Evolutionary conservation across 139 green algal genomes (phyloP), one percentile per base, ranked within the genome.

Genomic region (Asterochloris erici): DNA sequence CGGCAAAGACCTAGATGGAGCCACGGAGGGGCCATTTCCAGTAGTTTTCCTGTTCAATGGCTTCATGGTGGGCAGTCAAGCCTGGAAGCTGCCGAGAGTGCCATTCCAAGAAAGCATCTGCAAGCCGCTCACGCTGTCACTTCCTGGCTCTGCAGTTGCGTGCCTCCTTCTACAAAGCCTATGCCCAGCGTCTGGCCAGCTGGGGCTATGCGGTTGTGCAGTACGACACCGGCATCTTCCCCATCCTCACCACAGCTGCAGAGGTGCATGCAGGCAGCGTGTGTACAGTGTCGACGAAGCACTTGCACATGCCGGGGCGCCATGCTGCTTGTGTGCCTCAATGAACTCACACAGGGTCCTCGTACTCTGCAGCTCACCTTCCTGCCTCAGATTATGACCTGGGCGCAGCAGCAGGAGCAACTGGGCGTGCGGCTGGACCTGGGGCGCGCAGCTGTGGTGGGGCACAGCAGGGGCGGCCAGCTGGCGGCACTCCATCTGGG

Each of bases 381-480:
- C 27, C 66, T 82, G 21, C 26, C 62, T 63, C 10, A n/a, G 13
- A 14, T 86, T 11, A 23, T 81, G 71, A 54, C 79, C n/a, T 88
- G 84, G 86, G 29, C 87, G 23, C 21, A 24, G 1, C 60, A 74
- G 15, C 82, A 88, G 38, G 73, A 62, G 63, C 74, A 81, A 1
- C 83, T 91, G 47, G 71, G 85, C 16, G 26, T 76, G 0, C 24
- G 71, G 0, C 24, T 89, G 1, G 86, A 90, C 47, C 29, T 82
- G 26, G 63, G 17, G 9, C 68, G 23, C 23, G 74, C 87, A n/a
- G 82, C 64, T 12, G 79, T 83, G 12, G 83, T 73, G 10, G 91
- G 91, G 0, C 91, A 95, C 81, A 93, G 88, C 87, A 81, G 91
- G 14, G 91, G 91, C 21, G 91, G 77, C 68, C 94, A 95, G 84